Base-by-base conservation (phyloP, 805 yeast genomes). In the Candida rishiriensis region DNA sequence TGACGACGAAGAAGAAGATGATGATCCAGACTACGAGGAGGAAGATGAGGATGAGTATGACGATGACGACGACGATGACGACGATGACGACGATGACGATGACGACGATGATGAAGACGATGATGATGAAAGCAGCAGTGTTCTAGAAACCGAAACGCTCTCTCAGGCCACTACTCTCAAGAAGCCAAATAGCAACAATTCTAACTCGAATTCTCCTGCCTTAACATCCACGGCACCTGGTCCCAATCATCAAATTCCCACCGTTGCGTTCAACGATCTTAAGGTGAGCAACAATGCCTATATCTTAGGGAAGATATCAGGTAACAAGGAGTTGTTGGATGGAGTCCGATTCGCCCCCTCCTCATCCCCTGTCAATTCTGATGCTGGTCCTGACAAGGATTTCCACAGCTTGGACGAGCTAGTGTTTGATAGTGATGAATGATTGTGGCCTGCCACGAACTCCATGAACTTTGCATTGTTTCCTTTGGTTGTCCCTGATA, bases 41-140 rank as follows among this genome's bases (percentile, higher is more conserved):
- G 76, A 71, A 8, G 72, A 65, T 9, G 73, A 66, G 5, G 75
- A 67, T 3, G 73, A 68, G n/a, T 76, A 71, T 11, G 77, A 72
- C 3, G 66, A 60, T 7, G 68, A 66, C 0, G 68, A 63, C 5
- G 73, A 65, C 3, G 70, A 66, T 6, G 71, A 69, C 12, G 67
- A 65, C 1, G 71, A 64, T 1, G 71, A 66, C 6, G 71, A 66
- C 3, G 69, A 66, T 2, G 67, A 61, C 1, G 72, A 63, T 13
- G 72, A 68, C 5, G 70, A 63, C 14, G 66, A 57, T 3, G 70
- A 65, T 9, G 73, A 68, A 3, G 70, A 65, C 1, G 72, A 63
- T 0, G 66, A 59, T 1, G 72, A 66, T 0, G 68, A 21, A 7
- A 21, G 26, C 26, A 7, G 26, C 26, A 21, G 26, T 21, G 26